Evolutionary conservation across 306 rosid genomes (phyloP), one percentile per base, ranked within the genome.

Genomic region (Hylodesmum podocarpum): DNA sequence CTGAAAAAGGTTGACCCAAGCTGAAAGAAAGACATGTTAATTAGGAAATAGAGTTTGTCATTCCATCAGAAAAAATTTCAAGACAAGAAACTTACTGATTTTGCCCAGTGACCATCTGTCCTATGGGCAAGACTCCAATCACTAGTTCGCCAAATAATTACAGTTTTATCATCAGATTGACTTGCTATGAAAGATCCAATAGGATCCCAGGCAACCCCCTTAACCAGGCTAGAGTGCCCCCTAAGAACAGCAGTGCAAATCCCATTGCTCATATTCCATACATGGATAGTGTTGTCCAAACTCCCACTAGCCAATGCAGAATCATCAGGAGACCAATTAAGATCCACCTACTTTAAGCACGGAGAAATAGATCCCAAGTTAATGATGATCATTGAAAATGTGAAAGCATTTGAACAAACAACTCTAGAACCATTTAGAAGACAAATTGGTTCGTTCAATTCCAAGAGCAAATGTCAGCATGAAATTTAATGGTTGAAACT

Each of bases 261-360:
- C 37, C 98, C 98, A 82, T 76, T 92, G 88, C 85, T 91, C 97
- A 91, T 91, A 82, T 96, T 92, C 98, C 99, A 96, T 67, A 96
- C 72, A 74, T 96, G 99, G 76, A 96, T 82, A 9, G 98, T 92
- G 77, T 96, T 96, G 84, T 96, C 99, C 73, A 96, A 91, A 85
- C 99, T 96, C 78, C 91, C 99, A 64, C 98, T 96, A 29, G 98
- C 99, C 95, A 96, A 87, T 16, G 82, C 81, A 6, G 92, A 92
- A 76, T 95, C 99, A 92, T 95, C 99, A 29, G 99, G 97, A 75
- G 97, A 92, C 99, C 99, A 95, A 87, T 91, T 92, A 86, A 95
- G 97, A 95, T 95, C 99, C 92, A 95, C 99, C 99, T 95, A 92
- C 97, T 91, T 95, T 83, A 92, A 70, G 96, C 97, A 92, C 55